Evolutionary conservation across 805 yeast species (phyloP).

Genomic region (Candida verbasci): DNA sequence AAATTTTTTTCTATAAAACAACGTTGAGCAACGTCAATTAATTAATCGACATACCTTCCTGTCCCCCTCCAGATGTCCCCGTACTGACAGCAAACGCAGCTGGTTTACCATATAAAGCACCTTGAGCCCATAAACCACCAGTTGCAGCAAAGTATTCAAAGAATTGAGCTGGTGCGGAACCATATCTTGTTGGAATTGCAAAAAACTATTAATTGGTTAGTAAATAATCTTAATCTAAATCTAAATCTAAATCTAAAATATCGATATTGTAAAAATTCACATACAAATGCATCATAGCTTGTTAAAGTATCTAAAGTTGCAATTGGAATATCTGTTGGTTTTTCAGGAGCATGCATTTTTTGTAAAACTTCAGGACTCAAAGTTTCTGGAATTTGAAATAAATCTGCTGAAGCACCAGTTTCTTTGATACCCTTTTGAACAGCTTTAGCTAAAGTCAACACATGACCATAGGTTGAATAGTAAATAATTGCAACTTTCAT

Average conservation of each 20-base stretch:
- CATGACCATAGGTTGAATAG: constrained; percentile 81
- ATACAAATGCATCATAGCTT: constrained; percentile 63
- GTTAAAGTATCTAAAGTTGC: constrained; percentile 54
- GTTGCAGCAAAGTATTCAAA: constrained; percentile 72
- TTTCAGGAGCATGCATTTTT: constrained; percentile 62
- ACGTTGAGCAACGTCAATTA: no score
- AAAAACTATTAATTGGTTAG: constrained; percentile 23
- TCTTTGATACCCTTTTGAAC: constrained; percentile 65
- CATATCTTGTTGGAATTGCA: constrained; percentile 80
- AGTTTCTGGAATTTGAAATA: constrained; percentile 81
- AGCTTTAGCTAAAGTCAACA: constrained; percentile 63
- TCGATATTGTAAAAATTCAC: no score
- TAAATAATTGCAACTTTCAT: constrained; percentile 65
- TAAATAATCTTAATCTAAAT: no score
- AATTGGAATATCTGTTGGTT: constrained; percentile 51
- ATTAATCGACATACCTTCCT: no score
- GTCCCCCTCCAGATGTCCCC: constrained; percentile 75
- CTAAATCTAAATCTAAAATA: no score
- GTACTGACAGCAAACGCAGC: constrained; percentile 71
- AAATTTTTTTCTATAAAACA: no score
- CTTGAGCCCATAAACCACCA: constrained; percentile 71
- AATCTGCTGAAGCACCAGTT: constrained; percentile 59
- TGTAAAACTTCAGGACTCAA: constrained; percentile 57
- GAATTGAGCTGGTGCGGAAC: constrained; percentile 74
- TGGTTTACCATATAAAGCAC: constrained; percentile 66